Base-by-base conservation (phyloP, 2,329 filamentous ascomycete species). In the Fusarium avenaceum region DNA sequence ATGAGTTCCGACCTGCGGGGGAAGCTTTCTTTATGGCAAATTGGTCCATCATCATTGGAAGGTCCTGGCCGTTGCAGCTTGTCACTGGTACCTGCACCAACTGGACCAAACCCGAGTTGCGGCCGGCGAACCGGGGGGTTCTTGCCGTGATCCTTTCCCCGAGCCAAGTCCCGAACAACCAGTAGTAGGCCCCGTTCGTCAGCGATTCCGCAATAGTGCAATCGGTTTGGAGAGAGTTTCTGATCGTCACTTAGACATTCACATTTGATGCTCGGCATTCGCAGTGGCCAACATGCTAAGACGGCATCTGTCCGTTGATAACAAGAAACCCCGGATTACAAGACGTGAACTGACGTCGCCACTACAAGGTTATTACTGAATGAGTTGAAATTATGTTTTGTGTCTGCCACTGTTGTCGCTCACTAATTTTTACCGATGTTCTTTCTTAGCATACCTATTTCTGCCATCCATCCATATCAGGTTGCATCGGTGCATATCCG, bases 71-170 rank as follows among this genome's bases (percentile, higher is more conserved):
- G 63, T 50, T 64, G 63, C 53, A 59, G 55, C 61, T 70, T 64
- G 69, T 63, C 54, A 67, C 60, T 63, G 44, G 69, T 71, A 73
- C 71, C 67, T 72, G 71, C 66, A 73, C 71, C 58, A 64, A 61
- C 57, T 65, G 65, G 65, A 57, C 44, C 45, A 57, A 47, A 64
- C 45, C 61, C 70, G 52, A 71, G 63, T 57, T 60, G 67, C 63
- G 63, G 61, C 72, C 72, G 72, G 72, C 58, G 72, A 74, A 74
- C 72, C 72, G 72, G 72, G 72, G 72, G 71, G 67, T 45, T 59
- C 56, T 67, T 63, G 62, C 66, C 65, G 65, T 71, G 72, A 72
- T 74, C 72, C 72, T 73, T 74, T 74, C 71, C 72, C 72, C 72
- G 72, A 74, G 60, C 69, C 63, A 69, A 44, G 51, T 72, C 67